These are phyloP conservation scores for Alloteropsis semialata DNA, from an alignment of 176 grass and related monocot species.

Conservation along the genomic window DNA sequence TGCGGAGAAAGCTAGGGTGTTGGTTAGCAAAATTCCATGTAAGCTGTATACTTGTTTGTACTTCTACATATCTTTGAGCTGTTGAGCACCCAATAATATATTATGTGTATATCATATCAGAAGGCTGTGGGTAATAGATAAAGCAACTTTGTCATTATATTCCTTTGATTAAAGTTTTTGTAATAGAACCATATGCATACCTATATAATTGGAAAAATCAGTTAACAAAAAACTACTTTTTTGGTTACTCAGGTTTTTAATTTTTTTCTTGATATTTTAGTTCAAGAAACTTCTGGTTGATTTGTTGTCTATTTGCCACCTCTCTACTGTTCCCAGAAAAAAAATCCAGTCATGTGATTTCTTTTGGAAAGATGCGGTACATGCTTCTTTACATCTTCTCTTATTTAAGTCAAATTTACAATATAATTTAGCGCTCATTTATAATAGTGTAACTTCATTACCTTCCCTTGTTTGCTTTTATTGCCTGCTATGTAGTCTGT, in stretches of 20 bases:
- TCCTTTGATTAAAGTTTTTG: neutral
- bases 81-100: neutral
- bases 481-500: neutral
- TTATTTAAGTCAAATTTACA: neutral
- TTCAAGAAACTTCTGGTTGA: neutral
- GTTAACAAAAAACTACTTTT: neutral
- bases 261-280: neutral
- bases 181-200: neutral
- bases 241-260: neutral
- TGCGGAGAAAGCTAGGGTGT: constrained; percentile 81
- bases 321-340: neutral
- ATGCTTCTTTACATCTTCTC: neutral
- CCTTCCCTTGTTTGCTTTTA: neutral
- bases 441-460: neutral
- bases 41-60: constrained; percentile 27
- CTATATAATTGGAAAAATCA: neutral
- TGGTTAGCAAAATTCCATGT: constrained; percentile 88
- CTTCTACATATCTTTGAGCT: neutral
- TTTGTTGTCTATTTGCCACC: neutral
- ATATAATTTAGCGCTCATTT: neutral
- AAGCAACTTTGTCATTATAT: neutral
- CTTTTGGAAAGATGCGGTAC: constrained; percentile 7
- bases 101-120: neutral
- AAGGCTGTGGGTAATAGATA: neutral
- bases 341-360: neutral